A percentile compares a stretch with the other conserved stretches of the same genome.
Conservation (phyloP, 176 grass and related monocot genomes). For the Paspalum notatum region DNA sequence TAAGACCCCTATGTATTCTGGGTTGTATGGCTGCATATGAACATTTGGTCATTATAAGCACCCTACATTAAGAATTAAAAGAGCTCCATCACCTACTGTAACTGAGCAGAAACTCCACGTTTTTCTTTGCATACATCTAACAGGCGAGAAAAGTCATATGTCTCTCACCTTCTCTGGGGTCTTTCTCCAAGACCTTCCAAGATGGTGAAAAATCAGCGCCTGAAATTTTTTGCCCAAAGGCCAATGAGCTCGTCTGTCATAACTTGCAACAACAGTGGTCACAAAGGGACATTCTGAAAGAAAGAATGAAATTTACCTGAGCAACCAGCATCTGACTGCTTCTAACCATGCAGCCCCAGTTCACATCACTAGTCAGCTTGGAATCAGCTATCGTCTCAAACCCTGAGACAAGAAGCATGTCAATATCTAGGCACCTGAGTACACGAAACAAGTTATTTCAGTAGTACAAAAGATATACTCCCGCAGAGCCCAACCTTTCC, state of each 20-base stretch:
- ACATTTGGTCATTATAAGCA: constrained; percentile 69
- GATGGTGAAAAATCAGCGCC: constrained; percentile 90
- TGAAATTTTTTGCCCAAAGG: constrained; percentile 38
- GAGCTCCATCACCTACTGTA: constrained; percentile 51
- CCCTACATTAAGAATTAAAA: constrained; percentile 57
- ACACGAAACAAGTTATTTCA: not conserved
- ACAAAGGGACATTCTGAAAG: not conserved
- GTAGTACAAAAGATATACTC: not conserved
- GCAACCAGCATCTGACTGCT: constrained; percentile 99
- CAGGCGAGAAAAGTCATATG: not conserved
- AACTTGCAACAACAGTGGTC: not conserved
- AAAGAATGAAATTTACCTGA: constrained; percentile 54
- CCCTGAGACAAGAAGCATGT: constrained; percentile 42
- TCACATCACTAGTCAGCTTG: constrained; percentile 77
- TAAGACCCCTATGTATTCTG: constrained; percentile 77
- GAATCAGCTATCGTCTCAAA: constrained; percentile 77
- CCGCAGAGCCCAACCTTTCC: constrained; percentile 66
- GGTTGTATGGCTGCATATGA: constrained; percentile 88
- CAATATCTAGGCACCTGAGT: not conserved
- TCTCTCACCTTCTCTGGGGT: constrained; percentile 73
- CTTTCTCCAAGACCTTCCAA: constrained; percentile 96
- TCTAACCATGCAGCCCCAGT: constrained; percentile 99
- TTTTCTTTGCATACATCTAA: not conserved
- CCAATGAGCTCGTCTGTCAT: not conserved
- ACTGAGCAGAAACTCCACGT: constrained; percentile 13